Base-by-base conservation (phyloP, 768 basidiomycete genomes). In the Boletus reticuloceps region DNA sequence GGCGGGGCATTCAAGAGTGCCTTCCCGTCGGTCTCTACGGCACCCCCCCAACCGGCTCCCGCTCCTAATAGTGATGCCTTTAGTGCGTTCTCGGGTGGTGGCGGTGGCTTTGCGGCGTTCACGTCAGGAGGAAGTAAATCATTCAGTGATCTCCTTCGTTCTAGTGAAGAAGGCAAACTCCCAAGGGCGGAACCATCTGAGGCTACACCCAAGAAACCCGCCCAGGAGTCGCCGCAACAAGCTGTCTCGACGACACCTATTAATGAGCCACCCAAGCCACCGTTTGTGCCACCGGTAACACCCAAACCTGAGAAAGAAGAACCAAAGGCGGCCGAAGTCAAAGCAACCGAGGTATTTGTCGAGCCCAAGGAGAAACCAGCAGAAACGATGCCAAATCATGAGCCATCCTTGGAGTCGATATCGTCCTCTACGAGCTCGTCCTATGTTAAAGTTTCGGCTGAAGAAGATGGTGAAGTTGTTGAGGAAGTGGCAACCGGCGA, bases 61-160 rank as follows among this genome's bases (percentile, higher is more conserved):
- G 51, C 39, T 51, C 64, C 46, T 48, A 64, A 36, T 13, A 34
- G 49, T 6, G 50, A 68, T 32, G 69, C 57, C 6, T 74, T 75
- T 51, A 59, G 55, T 34, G 59, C 66, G 10, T 74, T 68, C 53
- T 55, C 68, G 13, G 56, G 75, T 0, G 47, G 66, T 13, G 63
- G 71, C 2, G 73, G 78, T 29, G 83, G 76, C 3, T 87, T 87
- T 60, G 62, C 76, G 34, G 78, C 82, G 0, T 84, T 84, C 60
- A 76, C 79, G 9, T 58, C 62, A 14, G 77, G 78, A 5, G 55
- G 72, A 2, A 71, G 74, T 36, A 81, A 78, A 59, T 81, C 88
- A 1, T 91, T 87, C 59, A 69, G 74, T n/a, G 84, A 89, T 29
- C 63, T 89, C 44, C 69, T 89, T 54, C 80, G 82, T 64, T 67